Evolutionary conservation across 345 rosid genomes (phyloP), one percentile per base, ranked within the genome.

Genomic region (Lumnitzera littorea): DNA sequence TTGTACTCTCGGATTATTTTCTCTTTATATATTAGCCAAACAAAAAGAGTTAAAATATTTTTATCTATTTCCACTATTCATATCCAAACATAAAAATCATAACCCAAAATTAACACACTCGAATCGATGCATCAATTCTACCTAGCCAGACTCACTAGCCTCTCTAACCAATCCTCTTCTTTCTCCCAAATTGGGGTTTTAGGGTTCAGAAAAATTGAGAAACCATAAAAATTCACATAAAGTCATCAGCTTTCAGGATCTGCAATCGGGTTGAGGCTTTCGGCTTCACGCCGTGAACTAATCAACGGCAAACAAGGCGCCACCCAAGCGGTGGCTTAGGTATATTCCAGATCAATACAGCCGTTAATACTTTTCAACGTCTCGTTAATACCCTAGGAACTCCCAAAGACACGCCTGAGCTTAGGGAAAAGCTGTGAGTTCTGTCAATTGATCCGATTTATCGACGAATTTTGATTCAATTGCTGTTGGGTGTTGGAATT

Each of bases 341-440:
- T 46, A 83, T 94, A 17, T 94, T 94, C 82, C 96, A 86, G 84
- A 94, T 90, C 87, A 94, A 86, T 67, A 94, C 99, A 56, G 81
- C 90, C 76, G 97, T 94, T 46, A 82, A 92, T n/a, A 81, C 99
- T 7, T 94, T 90, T 72, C 91, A 84, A 46, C 77, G 99, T 0
- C 97, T 90, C 63, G 97, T 90, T 47, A 94, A 94, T 66, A 86
- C 97, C 68, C 96, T 90, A 52, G 97, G 99, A 11, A 94, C 96
- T 57, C 97, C 99, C 56, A 94, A 80, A 80, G 99, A 94, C 62
- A 88, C 91, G 29, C 91, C 96, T 11, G 95, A 88, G 68, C 97
- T 90, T 60, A 96, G 99, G 12, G 95, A 94, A 58, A 94, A 90
- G 84, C 84, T 90, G 99, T 94, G 66, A 76, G 88, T 73, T 49